phyloP scores from a whole-genome alignment of 2,329 filamentous ascomycete species.

The Myriosclerotinia duriaeana region DNA sequence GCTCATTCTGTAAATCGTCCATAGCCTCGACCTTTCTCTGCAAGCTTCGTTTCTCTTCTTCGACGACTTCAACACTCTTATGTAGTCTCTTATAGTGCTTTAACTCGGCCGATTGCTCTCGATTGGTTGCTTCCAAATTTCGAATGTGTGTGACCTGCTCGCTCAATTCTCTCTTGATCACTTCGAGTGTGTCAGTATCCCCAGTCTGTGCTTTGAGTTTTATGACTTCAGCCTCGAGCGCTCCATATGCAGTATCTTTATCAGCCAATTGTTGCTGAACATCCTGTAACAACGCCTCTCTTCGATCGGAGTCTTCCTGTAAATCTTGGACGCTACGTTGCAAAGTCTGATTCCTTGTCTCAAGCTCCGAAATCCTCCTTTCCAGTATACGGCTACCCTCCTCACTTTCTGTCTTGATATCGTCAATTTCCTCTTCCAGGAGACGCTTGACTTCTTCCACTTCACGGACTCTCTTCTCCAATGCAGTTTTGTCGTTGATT shows the following conservation, averaged over 20 bases:
- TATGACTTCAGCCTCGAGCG: constrained; percentile 79
- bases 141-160: constrained; percentile 93
- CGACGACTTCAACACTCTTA: constrained; percentile 87
- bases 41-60: constrained; percentile 88
- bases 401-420: constrained; percentile 61
- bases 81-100: constrained; percentile 77
- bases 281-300: constrained; percentile 39
- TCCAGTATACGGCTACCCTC: constrained; percentile 67
- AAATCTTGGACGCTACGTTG: constrained; percentile 54
- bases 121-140: constrained; percentile 74
- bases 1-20: constrained; percentile 70
- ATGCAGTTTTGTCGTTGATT: constrained; percentile 59
- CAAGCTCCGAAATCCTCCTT: constrained; percentile 59
- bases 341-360: constrained; percentile 58
- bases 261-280: constrained; percentile 51
- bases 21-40: constrained; percentile 75
- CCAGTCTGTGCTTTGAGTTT: constrained; percentile 82
- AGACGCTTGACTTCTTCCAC: constrained; percentile 70
- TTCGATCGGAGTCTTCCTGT: constrained; percentile 46
- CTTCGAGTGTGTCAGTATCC: constrained; percentile 78
- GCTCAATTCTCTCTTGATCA: constrained; percentile 83
- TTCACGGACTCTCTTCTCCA: constrained; percentile 69
- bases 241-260: constrained; percentile 68
- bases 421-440: constrained; percentile 79
- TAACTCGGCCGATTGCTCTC: constrained; percentile 76